Evolutionary conservation across 768 basidiomycete species (phyloP).

Genomic region (Pleurotus eryngii): DNA sequence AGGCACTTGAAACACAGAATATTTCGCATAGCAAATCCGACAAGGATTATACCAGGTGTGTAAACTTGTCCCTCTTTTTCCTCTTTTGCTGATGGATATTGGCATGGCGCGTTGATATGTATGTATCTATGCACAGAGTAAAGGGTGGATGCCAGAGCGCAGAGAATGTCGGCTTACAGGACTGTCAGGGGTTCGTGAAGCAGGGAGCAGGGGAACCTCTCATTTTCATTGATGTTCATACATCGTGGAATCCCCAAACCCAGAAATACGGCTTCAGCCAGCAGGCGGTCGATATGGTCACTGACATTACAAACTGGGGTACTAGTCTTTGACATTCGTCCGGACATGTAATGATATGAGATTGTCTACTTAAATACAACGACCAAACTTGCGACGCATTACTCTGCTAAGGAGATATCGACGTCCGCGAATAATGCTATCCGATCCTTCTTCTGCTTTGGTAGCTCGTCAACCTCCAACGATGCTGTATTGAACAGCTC

Average conservation of each 20-base stretch:
- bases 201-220: background rate
- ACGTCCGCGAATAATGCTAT: conserved; percentile 27
- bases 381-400: too few relatives aligned
- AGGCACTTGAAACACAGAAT: background rate
- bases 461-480: conserved; percentile 32
- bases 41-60: background rate
- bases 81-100: background rate
- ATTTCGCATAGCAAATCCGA: background rate
- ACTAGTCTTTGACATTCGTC: background rate
- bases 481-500: conserved; percentile 24
- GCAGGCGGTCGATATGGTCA: background rate
- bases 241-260: background rate
- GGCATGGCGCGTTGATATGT: too few relatives aligned
- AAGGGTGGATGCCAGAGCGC: background rate
- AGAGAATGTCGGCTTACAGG: background rate
- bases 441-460: conserved; percentile 28
- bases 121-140: background rate
- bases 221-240: conserved; percentile 2
- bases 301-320: background rate
- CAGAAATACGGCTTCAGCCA: background rate
- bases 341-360: too few relatives aligned
- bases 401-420: background rate
- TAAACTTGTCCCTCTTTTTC: background rate
- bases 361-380: too few relatives aligned
- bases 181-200: conserved; percentile 5